Percentiles rank a stretch among this genome's conserved stretches.
These are phyloP conservation scores for Agapanthus africanus DNA, from an alignment of 106 monocot species.

Conservation along the genomic window DNA sequence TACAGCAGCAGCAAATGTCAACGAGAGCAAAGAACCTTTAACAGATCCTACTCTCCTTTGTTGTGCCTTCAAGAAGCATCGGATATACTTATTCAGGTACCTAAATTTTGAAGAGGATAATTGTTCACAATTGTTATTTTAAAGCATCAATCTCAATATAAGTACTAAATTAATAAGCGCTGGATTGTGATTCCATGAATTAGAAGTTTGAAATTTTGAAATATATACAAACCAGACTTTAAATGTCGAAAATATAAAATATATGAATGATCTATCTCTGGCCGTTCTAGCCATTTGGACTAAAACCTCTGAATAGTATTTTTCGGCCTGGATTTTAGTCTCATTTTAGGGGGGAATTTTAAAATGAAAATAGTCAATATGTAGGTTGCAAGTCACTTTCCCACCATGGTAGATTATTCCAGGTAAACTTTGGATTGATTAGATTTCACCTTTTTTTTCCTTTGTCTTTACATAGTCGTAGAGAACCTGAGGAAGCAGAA, in stretches of 20 bases:
- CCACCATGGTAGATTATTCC: neutral
- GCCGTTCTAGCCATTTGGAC: neutral
- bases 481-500: conserved; percentile 97
- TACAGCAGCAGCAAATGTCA: conserved; percentile 60
- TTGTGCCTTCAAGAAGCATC: conserved; percentile 96
- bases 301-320: neutral
- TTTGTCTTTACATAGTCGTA: conserved; percentile 35
- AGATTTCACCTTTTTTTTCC: conserved; percentile 2
- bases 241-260: neutral
- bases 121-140: neutral
- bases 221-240: neutral
- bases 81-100: conserved; percentile 97
- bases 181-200: neutral
- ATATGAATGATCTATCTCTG: neutral
- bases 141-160: neutral
- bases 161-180: too few relatives aligned
- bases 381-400: neutral
- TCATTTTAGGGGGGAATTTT: neutral
- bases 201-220: neutral
- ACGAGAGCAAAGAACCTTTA: conserved; percentile 90
- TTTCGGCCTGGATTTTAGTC: neutral
- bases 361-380: neutral
- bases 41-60: conserved; percentile 89
- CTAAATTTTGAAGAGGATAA: neutral
- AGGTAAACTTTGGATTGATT: neutral